Base-by-base conservation (phyloP, 768 basidiomycete genomes). In the Boletus rubescentipes region DNA sequence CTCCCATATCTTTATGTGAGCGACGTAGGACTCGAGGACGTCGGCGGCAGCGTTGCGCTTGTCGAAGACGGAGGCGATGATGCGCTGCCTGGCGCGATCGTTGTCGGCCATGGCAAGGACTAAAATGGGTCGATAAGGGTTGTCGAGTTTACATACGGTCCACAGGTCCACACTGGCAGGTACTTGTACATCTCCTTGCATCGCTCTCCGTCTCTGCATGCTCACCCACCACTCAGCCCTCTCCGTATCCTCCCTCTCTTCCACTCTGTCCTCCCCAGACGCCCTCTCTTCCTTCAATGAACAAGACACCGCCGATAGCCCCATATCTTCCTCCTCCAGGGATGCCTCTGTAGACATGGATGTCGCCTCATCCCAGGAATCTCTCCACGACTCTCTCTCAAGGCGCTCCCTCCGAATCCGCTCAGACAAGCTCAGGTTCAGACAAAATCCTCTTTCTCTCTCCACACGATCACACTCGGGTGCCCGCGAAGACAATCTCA, bases 1-100 rank as follows among this genome's bases (percentile, higher is more conserved):
- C 73, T 98, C 96, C 86, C 87, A 93, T 29, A 98, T 92, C 78
- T 95, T 97, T 69, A 96, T 62, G 72, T 95, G 94, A 36, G 86
- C 79, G 53, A 95, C 84, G 68, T 97, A 95, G 18, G 79, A 79
- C 70, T 97, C 93, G 54, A 86, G 87, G 0, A 85, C 73, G 42
- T 73, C 73, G 38, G 86, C 86, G 54, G 76, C 73, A 14, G 82
- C 81, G 65, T 83, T 87, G 53, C 86, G 79, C 63, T 81, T 83
- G 26, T 84, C 82, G 73, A 97, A 96, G 9, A 94, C 87, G 6
- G 93, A 94, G 1, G 81, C 72, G 61, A 93, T 85, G 63, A 97
- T 95, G 59, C 82, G 79, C 65, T 86, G 80, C 52, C 79, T 78
- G 54, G 84, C 76, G 57, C 84, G 80, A 36, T 77, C 77, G 53